Evolutionary conservation across 2,329 filamentous ascomycete species (phyloP).

Genomic region (Xylaria sp.): DNA sequence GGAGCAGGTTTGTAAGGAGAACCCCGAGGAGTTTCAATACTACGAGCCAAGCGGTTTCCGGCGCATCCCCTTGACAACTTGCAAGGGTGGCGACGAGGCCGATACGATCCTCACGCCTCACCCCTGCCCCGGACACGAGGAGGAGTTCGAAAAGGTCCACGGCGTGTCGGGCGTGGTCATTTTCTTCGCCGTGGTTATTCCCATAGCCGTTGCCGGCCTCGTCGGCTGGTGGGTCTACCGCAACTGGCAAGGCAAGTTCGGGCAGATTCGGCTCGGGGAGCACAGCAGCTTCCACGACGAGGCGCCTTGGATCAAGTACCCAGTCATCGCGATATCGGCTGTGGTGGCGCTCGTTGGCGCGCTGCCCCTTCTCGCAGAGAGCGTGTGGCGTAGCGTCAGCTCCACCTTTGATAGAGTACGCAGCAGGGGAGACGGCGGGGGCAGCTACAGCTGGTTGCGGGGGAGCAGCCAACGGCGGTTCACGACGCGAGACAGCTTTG

Average conservation of each 20-base stretch:
- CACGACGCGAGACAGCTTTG: slow-evolving; percentile 87
- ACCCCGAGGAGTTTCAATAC: slow-evolving; percentile 76
- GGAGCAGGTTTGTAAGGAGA: slow-evolving; percentile 53
- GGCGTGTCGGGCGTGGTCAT: slow-evolving; percentile 72
- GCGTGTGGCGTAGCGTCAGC: slow-evolving; percentile 69
- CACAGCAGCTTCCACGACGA: slow-evolving; percentile 66
- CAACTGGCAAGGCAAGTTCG: slow-evolving; percentile 88
- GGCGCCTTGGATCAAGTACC: slow-evolving; percentile 78
- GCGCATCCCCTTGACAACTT: slow-evolving; percentile 86
- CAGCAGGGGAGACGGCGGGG: slow-evolving; percentile 50
- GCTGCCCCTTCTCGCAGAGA: slow-evolving; percentile 71
- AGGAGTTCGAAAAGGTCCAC: slow-evolving; percentile 75
- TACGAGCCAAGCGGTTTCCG: slow-evolving; percentile 87
- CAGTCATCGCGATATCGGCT: slow-evolving; percentile 73
- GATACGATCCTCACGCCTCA: slow-evolving; percentile 66
- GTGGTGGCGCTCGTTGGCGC: slow-evolving; percentile 61
- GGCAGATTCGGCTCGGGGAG: slow-evolving; percentile 88
- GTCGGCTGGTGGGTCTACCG: slow-evolving; percentile 84
- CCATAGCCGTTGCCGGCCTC: slow-evolving; percentile 69
- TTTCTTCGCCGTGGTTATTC: slow-evolving; percentile 83
- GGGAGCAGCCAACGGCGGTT: slow-evolving; percentile 68
- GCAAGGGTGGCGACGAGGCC: slow-evolving; percentile 71
- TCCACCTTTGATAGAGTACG: slow-evolving; percentile 55
- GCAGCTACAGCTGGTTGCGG: slow-evolving; percentile 53
- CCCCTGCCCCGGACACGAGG: slow-evolving; percentile 77